Evolutionary conservation across 768 basidiomycete genomes (phyloP).

Genomic region (Piloderma croceum): DNA sequence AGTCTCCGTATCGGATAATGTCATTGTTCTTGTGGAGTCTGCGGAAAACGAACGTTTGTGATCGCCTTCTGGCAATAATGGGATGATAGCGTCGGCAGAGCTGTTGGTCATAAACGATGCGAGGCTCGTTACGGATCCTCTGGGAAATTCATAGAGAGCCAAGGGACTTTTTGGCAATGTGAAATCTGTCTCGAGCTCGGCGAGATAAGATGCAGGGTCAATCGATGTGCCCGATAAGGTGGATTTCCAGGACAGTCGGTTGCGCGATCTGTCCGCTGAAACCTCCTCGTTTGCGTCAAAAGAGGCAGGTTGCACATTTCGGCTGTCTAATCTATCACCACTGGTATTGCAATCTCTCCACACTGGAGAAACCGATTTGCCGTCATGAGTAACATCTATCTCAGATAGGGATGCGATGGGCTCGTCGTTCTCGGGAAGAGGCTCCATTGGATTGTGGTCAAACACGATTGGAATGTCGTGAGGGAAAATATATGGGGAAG

Average conservation of each 20-base stretch:
- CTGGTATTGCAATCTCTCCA: no score
- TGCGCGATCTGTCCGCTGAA: no score
- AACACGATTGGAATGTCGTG: conserved; percentile 21
- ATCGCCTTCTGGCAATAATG: conserved; percentile 13
- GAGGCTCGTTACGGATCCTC: conserved; percentile 53
- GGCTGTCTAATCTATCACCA: no score
- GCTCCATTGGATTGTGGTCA: conserved; percentile 35
- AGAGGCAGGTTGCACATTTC: no score
- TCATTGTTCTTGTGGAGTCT: conserved; percentile 4
- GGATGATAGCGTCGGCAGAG: conserved; percentile 55
- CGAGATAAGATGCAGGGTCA: conserved; percentile 36
- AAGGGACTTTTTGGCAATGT: no score
- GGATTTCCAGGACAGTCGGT: no score
- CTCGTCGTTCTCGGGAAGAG: conserved; percentile 49
- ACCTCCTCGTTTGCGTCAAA: no score
- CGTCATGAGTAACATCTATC: no score
- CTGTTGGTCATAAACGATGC: conserved; percentile 52
- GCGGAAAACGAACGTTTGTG: conserved; percentile 16
- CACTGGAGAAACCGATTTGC: no score
- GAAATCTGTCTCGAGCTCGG: conserved; percentile 34
- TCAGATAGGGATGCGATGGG: no score
- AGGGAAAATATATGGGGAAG: conserved; percentile 21
- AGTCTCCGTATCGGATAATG: conserved; percentile 11
- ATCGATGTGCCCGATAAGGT: conserved; percentile 33
- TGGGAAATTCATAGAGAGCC: no score